Evolutionary conservation across 129 eudicot species (phyloP), one percentile per base, ranked within the genome.

Genomic region (Tanacetum coccineum): DNA sequence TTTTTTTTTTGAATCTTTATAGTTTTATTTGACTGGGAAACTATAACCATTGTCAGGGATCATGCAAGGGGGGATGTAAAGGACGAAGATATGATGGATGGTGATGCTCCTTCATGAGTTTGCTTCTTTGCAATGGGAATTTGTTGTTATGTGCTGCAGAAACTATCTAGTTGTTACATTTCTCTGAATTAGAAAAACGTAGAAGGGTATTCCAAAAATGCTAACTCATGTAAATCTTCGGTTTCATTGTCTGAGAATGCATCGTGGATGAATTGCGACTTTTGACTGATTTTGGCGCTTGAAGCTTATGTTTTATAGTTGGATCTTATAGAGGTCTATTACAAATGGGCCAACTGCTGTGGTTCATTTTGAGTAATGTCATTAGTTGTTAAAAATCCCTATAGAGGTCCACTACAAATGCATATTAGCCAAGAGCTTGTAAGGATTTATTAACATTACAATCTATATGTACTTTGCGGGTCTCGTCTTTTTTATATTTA

Each of bases 31-130:
- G 25, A 48, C 9, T 63, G 26, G 44, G 52, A 20, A 62, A 61
- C 60, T 45, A 59, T 39, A 47, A 48, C 46, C 28, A 15, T 40
- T 63, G 63, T 73, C 73, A 75, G 79, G 79, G 79, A 68, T 60
- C 52, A 68, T 68, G 74, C 59, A 53, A 64, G 78, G 40, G 60
- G 10, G 44, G 66, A 61, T 59, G 22, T 68, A 21, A 71, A 75
- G 55, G 74, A 75, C 18, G 74, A 68, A 75, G 74, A 75, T 25
- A 75, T 68, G 76, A 61, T 61, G 65, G 70, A 68, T 68, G 70
- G 52, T 18, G 75, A 62, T 76, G 65, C 58, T 68, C 58, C n/a
- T n/a, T n/a, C 74, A 60, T 68, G 74, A 75, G 54, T 11, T 39
- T 3, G 12, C 19, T 53, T 18, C 44, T 55, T 39, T 49, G 39